Evolutionary conservation across 345 rosid genomes (phyloP), one percentile per base, ranked within the genome.

Genomic region (Camelina hispida): DNA sequence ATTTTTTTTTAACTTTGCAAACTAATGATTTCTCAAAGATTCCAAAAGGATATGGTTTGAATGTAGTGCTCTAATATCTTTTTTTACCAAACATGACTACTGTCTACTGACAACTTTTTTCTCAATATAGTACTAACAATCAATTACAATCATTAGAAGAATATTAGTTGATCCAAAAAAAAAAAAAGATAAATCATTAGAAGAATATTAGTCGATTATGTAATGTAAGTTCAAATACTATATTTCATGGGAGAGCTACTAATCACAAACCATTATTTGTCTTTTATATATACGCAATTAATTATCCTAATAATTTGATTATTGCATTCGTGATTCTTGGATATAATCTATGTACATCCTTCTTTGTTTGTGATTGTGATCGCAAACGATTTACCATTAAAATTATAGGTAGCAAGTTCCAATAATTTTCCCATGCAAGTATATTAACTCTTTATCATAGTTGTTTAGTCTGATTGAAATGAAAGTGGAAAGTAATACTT

Each of bases 1-100:
- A 34, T 1, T 2, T 34, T 34, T 34, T 7, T 10, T 58, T 34
- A 34, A 35, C 63, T 34, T 35, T 35, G 44, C n/a, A 37, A 66
- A 47, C 16, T 66, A n/a, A 32, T 32, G 42, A 66, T 48, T 50
- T 48, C 70, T 66, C 23, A 47, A 66, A 66, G 46, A 66, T 66
- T 34, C 70, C 9, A 30, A 17, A 46, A 18, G 58, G 58, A 66
- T 50, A 34, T 48, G 70, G 18, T 25, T 34, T 18, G 70, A 32
- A 7, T 17, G 28, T 11, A 50, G 70, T 66, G 44, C 58, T 48
- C 70, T 66, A n/a, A 10, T 64, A 3, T 64, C 40, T 1, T 52
- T 47, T 35, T 37, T 18, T 66, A 17, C 70, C 46, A 63, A 63
- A 63, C n/a, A 23, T 16, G 52, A 62, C 9, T 25, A 60, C 13